Conservation (phyloP, 2,329 filamentous ascomycete species). For the Stachybotrys chlorohalonatus region DNA sequence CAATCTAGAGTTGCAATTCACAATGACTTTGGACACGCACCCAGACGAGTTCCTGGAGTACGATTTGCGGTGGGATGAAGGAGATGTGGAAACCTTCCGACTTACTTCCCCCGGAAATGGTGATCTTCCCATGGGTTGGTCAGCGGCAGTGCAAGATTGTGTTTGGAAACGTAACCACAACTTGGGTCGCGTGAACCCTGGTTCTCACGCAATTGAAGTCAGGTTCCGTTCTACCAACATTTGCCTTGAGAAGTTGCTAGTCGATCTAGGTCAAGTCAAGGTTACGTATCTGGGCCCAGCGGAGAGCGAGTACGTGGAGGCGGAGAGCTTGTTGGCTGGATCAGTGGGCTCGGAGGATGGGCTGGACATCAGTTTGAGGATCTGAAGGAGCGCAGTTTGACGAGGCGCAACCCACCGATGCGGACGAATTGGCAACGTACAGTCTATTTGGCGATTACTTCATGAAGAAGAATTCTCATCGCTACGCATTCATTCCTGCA, state of each 20-base stretch:
- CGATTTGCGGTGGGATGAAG: constrained; percentile 36
- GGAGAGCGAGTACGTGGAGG: constrained; percentile 13
- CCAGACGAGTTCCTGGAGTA: constrained; percentile 39
- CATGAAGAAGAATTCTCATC: too few species aligned
- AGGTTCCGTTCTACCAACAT: constrained; percentile 22
- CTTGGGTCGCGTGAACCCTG: constrained; percentile 11
- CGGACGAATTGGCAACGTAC: too few species aligned
- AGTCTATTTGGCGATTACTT: too few species aligned
- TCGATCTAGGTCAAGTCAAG: constrained; percentile 21
- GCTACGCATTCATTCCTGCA: too few species aligned
- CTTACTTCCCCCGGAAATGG: constrained; percentile 18
- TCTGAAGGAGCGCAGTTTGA: constrained; percentile 4
- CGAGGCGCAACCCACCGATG: too few species aligned
- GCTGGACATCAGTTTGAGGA: neutral
- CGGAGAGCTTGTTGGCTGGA: neutral
- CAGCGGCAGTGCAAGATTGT: constrained; percentile 35
- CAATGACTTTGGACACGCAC: constrained; percentile 38
- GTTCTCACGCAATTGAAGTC: constrained; percentile 19
- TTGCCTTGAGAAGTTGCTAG: constrained; percentile 25
- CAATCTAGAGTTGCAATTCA: constrained; percentile 23
- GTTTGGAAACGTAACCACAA: constrained; percentile 36
- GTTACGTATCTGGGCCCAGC: constrained; percentile 26
- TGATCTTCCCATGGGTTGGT: constrained; percentile 38
- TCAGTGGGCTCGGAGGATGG: neutral
- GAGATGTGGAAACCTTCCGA: constrained; percentile 18